Evolutionary conservation across 2,329 filamentous ascomycete genomes (phyloP), one percentile per base, ranked within the genome.

Genomic region (Podosphaera aphanis): DNA sequence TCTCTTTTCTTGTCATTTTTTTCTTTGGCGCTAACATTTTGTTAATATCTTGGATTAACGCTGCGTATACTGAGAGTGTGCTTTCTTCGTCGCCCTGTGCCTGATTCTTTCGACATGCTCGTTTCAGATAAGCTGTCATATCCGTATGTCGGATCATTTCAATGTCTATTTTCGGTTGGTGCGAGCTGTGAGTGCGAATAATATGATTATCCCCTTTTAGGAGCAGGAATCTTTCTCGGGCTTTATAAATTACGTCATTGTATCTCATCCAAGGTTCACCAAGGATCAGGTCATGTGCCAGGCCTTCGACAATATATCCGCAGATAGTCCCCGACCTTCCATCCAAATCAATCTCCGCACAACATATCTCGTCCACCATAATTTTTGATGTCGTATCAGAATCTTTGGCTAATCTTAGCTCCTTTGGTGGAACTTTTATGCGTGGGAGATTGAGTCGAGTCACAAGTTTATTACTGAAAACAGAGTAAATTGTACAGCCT

Each of bases 11-110:
- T n/a, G n/a, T n/a, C n/a, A 11, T 29, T 29, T 29, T 5, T 11
- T 29, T 29, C 29, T 43, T 43, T 4, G 21, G 40, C 29, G 21
- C 40, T n/a, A 43, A n/a, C 40, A 43, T 43, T 16, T 43, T 43
- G 15, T 43, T 43, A 5, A 43, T 29, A 43, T 43, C 41, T 11
- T 43, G 13, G 13, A 43, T 23, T 33, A 25, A 43, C 15, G 41
- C 41, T 6, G 41, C 8, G 13, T 13, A 5, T 33, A 33, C 15
- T 8, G 13, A 33, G 18, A 43, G n/a, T n/a, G n/a, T n/a, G n/a
- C n/a, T n/a, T n/a, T n/a, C 33, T 11, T 15, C 11, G 8, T 16
- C 5, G 21, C 10, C 10, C 7, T 11, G 5, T 5, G 5, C 25
- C 25, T 29, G 25, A 29, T 5, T 5, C 11, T 29, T 29, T 29